A percentile compares a stretch with the other conserved stretches of the same genome.
Conservation (phyloP, 2,329 filamentous ascomycete genomes). For the Colletotrichum gloeosporioides region DNA sequence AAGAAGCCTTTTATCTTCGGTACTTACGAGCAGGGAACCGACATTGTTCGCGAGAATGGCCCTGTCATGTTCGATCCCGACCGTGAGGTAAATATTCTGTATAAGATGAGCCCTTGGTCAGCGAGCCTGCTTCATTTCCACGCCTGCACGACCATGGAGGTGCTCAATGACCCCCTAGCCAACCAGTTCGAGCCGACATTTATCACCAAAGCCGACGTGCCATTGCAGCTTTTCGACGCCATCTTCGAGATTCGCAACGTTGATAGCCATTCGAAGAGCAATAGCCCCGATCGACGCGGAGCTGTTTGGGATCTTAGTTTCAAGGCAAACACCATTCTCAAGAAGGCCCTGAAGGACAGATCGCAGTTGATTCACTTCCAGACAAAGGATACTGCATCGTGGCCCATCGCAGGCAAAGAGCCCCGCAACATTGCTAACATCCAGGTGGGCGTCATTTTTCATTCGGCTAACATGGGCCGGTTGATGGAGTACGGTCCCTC, state of each 20-base stretch:
- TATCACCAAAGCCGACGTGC: slow-evolving; percentile 65
- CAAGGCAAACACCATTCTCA: slow-evolving; percentile 69
- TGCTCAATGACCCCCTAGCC: slow-evolving; percentile 74
- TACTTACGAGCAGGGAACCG: slow-evolving; percentile 48
- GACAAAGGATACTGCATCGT: slow-evolving; percentile 41
- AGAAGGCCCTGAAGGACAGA: slow-evolving; percentile 77
- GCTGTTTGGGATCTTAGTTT: slow-evolving; percentile 50
- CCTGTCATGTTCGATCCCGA: slow-evolving; percentile 82
- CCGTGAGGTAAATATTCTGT: slow-evolving; percentile 80
- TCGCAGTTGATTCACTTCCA: slow-evolving; percentile 70
- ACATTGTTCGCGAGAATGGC: slow-evolving; percentile 45
- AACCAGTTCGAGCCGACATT: slow-evolving; percentile 89
- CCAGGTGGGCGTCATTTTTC: slow-evolving; percentile 72
- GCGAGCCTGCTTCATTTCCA: slow-evolving; percentile 76
- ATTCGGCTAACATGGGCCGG: slow-evolving; percentile 74
- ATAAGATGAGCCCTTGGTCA: slow-evolving; percentile 90
- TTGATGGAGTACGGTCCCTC: slow-evolving; percentile 87
- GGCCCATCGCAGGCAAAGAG: slow-evolving; percentile 45
- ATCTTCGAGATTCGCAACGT: slow-evolving; percentile 42
- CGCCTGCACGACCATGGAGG: slow-evolving; percentile 74
- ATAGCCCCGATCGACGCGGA: slow-evolving; percentile 46
- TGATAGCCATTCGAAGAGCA: slow-evolving; percentile 29
- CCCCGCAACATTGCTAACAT: slow-evolving; percentile 41
- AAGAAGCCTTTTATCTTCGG: slow-evolving; percentile 67
- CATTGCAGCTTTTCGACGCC: slow-evolving; percentile 61